phyloP scores from a whole-genome alignment of 257 asterid species.

The Solanum stenotomum region DNA sequence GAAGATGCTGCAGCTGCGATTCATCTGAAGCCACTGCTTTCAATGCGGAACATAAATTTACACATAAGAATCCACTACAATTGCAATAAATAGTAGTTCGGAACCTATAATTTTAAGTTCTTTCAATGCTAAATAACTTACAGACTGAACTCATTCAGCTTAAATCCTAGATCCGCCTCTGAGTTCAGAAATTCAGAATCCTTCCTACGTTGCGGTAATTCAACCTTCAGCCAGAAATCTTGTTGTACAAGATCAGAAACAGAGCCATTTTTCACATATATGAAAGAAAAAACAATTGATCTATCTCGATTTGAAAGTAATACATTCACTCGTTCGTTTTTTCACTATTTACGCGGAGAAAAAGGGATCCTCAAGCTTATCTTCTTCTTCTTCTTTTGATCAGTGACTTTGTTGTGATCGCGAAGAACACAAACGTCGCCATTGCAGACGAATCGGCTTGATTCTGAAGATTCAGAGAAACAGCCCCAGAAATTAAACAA shows the following conservation, averaged over 20 bases:
- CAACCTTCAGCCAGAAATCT: neutral
- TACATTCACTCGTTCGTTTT: neutral
- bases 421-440: constrained; percentile 31
- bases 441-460: constrained; percentile 13
- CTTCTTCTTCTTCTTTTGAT: constrained; percentile 1
- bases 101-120: neutral
- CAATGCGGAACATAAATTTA: neutral
- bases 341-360: neutral
- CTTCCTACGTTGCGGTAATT: neutral
- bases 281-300: neutral
- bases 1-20: neutral
- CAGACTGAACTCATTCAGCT: neutral
- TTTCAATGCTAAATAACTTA: neutral
- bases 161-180: neutral
- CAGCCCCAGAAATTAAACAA: constrained; percentile 22
- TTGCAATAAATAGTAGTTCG: neutral
- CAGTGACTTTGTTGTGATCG: neutral
- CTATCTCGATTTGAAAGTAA: neutral
- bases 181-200: neutral
- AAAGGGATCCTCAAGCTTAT: neutral
- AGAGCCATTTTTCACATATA: neutral
- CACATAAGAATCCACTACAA: neutral
- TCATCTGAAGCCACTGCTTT: neutral
- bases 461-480: constrained; percentile 14
- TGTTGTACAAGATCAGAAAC: neutral